These are phyloP conservation scores for Graphium sp. DNA, from an alignment of 2,329 filamentous ascomycete species.

Conservation along the genomic window DNA sequence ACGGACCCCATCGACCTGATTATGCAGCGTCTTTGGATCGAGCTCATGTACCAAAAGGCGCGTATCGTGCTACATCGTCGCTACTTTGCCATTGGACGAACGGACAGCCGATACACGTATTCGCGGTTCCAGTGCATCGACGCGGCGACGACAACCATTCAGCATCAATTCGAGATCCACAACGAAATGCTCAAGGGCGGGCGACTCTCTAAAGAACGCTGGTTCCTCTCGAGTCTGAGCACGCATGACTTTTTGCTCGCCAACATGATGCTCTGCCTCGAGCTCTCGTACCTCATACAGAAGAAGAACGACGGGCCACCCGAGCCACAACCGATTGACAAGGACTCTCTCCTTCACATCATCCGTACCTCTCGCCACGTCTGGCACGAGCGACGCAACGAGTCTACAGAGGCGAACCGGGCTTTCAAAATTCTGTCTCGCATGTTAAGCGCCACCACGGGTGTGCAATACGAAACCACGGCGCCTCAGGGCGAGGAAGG, in stretches of 20 bases:
- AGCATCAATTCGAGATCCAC: constrained; percentile 23
- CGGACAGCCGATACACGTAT: constrained; percentile 16
- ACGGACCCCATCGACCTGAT: constrained; percentile 25
- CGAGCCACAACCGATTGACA: constrained; percentile 8
- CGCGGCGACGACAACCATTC: constrained; percentile 22
- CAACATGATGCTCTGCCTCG: constrained; percentile 25
- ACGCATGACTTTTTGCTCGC: constrained; percentile 28
- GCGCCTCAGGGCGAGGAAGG: background rate
- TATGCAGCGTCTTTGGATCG: constrained; percentile 29
- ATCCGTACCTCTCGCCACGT: constrained; percentile 11
- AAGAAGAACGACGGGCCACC: constrained; percentile 4
- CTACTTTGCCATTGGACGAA: constrained; percentile 13
- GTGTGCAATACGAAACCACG: constrained; percentile 9
- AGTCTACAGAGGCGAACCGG: constrained; percentile 11
- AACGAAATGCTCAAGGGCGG: constrained; percentile 20
- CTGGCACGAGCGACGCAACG: constrained; percentile 10
- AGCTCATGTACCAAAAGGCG: constrained; percentile 28
- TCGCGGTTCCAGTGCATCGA: constrained; percentile 24
- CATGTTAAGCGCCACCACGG: constrained; percentile 13
- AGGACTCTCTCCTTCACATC: constrained; percentile 11
- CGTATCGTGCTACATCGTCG: constrained; percentile 30
- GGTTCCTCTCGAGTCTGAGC: constrained; percentile 23
- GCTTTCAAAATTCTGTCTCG: constrained; percentile 14
- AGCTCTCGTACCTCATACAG: constrained; percentile 9
- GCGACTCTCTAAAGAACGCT: constrained; percentile 19